Evolutionary conservation across 345 rosid genomes (phyloP).

Genomic region (Melaleuca quinquenervia): DNA sequence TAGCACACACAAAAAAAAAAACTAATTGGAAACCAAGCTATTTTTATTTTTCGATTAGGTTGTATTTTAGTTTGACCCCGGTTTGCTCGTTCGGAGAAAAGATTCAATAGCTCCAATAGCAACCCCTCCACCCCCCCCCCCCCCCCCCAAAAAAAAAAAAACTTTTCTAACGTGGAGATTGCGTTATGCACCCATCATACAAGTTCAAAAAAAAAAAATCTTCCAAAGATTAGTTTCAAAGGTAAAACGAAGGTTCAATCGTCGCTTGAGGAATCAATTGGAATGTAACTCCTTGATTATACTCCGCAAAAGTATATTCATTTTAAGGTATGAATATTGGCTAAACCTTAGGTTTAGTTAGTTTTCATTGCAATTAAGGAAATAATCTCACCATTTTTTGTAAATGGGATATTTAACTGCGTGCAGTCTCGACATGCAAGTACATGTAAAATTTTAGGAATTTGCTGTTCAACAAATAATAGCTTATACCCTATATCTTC

Average conservation of each 20-base stretch:
- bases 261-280: neutral
- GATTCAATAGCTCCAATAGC: neutral
- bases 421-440: neutral
- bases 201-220: neutral
- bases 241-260: neutral
- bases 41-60: neutral
- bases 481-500: neutral
- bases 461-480: neutral
- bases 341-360: neutral
- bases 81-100: neutral
- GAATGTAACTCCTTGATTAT: neutral
- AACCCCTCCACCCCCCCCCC: neutral
- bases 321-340: neutral
- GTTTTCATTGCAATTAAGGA: neutral
- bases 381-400: neutral
- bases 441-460: neutral
- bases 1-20: neutral
- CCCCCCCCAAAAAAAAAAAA: too few species aligned
- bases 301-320: neutral
- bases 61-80: neutral
- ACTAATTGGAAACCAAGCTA: neutral
- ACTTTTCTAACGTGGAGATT: neutral
- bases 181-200: neutral
- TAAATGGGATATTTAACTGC: neutral
- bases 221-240: neutral